Conservation (phyloP, 345 rosid genomes). For the Populus alba region DNA sequence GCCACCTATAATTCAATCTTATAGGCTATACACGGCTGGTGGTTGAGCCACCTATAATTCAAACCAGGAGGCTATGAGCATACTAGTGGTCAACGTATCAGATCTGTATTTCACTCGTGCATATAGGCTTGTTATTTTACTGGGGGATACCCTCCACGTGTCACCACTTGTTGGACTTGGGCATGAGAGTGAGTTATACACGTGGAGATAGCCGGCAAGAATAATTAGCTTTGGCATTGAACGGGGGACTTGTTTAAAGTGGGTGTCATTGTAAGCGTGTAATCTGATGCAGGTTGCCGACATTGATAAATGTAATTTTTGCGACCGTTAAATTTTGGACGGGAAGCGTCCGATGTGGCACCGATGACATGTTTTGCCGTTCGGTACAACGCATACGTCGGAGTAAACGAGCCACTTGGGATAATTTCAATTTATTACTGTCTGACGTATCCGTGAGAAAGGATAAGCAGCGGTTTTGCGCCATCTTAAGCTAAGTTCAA, state of each 20-base stretch:
- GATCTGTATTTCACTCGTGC: background rate
- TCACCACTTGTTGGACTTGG: background rate
- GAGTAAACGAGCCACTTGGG: too few species aligned
- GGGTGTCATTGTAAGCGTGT: too few species aligned
- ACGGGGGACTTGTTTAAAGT: background rate
- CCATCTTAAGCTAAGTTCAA: background rate
- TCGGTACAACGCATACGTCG: too few species aligned
- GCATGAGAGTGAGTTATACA: background rate
- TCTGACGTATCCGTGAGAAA: too few species aligned
- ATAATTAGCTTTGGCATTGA: background rate
- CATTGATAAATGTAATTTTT: too few species aligned
- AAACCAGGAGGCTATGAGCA: background rate
- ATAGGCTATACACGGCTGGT: background rate
- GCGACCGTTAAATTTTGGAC: too few species aligned
- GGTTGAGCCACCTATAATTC: background rate
- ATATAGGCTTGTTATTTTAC: background rate
- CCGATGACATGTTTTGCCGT: too few species aligned
- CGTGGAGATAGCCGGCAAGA: background rate
- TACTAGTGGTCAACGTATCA: background rate
- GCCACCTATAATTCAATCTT: background rate
- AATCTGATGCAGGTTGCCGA: too few species aligned
- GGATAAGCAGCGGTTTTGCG: too few species aligned
- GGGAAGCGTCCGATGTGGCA: too few species aligned
- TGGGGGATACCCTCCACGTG: background rate
- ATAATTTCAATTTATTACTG: too few species aligned